Base-by-base conservation (phyloP, 257 asterid species). In the Solanum paucissectum region DNA sequence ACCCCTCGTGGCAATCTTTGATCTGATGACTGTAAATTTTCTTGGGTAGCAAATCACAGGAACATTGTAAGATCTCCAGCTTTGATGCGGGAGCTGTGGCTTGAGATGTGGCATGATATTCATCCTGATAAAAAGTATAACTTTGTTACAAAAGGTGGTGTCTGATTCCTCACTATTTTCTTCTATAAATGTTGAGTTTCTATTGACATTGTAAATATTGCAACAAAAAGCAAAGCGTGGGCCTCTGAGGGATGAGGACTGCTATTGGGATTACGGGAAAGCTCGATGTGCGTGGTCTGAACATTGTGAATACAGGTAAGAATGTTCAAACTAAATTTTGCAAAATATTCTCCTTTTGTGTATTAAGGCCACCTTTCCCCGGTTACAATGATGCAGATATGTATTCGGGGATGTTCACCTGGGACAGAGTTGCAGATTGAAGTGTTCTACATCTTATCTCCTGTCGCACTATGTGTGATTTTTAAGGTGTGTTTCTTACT, bases 191-290 rank as follows among this genome's bases (percentile, higher is more conserved):
- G 7, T 85, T 69, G 9, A 42, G 40, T 52, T 79, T 87, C 9
- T 81, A 68, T 86, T 76, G 60, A 81, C 52, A 85, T 81, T 52
- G 25, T 49, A 79, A 87, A 13, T 55, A 33, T 52, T 91, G 40
- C 82, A 32, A 86, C 84, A 75, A 75, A 88, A 89, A 96, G 99
- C 94, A 84, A 93, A 91, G 86, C 98, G 99, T 81, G 99, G 98
- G 88, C 99, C 99, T 88, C 92, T 97, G 90, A 93, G 99, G 91
- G 95, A 95, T 76, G 99, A 94, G 64, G 99, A 97, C 91, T 97
- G 99, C 95, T 95, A 95, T 85, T 95, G 99, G 99, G 99, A 97
- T 91, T 97, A 97, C 68, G 99, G 98, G 85, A 97, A 95, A 92
- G 99, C 99, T 83, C 94, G 99, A 77, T 97, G 99, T 85, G 98